Evolutionary conservation across 768 basidiomycete genomes (phyloP).

Genomic region (Panellus pusillus): DNA sequence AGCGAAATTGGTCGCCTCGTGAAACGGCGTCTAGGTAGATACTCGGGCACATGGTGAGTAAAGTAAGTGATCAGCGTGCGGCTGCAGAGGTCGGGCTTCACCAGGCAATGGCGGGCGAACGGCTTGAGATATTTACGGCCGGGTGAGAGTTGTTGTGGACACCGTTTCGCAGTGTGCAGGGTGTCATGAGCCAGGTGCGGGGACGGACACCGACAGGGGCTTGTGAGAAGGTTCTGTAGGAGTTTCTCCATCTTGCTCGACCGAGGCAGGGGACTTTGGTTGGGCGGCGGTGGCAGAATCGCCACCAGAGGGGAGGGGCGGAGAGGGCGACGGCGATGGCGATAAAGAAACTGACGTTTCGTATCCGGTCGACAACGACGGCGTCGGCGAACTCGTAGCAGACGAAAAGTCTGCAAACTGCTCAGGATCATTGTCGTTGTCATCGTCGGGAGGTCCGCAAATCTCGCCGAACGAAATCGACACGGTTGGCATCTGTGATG

Average conservation of each 20-base stretch:
- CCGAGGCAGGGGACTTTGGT: constrained; percentile 4
- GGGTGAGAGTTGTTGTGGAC: not conserved
- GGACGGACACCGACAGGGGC: not conserved
- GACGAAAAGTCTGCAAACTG: constrained; percentile 37
- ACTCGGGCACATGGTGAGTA: constrained; percentile 12
- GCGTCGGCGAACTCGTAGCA: constrained; percentile 54
- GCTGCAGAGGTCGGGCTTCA: no score
- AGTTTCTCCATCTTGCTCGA: not conserved
- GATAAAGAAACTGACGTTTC: constrained; percentile 52
- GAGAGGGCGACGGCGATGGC: constrained; percentile 41
- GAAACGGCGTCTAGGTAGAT: constrained; percentile 6
- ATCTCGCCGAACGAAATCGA: not conserved
- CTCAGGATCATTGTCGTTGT: constrained; percentile 21
- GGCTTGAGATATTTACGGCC: constrained; percentile 3
- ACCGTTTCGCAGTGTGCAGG: not conserved
- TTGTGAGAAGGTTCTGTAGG: not conserved
- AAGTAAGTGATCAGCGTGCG: not conserved
- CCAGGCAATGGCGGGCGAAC: not conserved
- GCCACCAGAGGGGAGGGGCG: constrained; percentile 26
- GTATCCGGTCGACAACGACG: constrained; percentile 55
- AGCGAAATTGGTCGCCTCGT: constrained; percentile 5
- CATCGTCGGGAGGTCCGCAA: not conserved
- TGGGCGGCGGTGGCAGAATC: constrained; percentile 24
- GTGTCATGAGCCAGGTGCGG: constrained; percentile 2
- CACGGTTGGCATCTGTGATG: not conserved